These are phyloP conservation scores for Camellia japonica DNA, from an alignment of 148 eudicot species.

Conservation along the genomic window DNA sequence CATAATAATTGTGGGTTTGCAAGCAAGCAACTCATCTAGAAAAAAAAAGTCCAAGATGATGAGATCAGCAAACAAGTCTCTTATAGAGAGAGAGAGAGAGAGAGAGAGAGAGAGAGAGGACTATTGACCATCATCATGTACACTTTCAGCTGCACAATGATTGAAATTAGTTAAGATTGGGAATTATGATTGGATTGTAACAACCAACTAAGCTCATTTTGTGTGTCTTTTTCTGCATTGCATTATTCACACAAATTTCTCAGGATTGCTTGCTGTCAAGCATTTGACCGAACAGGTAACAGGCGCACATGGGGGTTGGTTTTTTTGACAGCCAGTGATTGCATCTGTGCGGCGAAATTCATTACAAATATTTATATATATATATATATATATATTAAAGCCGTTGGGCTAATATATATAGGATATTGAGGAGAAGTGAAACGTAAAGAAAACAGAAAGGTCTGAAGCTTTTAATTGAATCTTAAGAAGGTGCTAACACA, in stretches of 20 bases:
- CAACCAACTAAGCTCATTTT: neutral
- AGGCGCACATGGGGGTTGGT: constrained; percentile 52
- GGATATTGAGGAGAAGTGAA: neutral
- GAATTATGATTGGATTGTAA: constrained; percentile 18
- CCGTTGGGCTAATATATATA: neutral
- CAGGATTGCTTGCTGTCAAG: constrained; percentile 13
- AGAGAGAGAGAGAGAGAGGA: neutral
- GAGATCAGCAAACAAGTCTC: neutral
- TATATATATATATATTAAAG: no score
- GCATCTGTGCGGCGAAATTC: neutral
- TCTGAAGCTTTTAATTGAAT: constrained; percentile 1
- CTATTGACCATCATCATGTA: neutral
- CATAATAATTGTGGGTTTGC: constrained; percentile 4
- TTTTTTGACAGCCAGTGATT: constrained; percentile 11
- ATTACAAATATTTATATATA: no score
- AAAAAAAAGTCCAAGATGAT: neutral
- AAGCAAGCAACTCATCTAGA: neutral
- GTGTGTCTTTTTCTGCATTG: neutral
- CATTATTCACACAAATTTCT: neutral
- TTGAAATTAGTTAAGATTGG: constrained; percentile 22
- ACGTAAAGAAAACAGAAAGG: neutral
- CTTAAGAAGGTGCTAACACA: no score
- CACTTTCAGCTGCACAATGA: neutral
- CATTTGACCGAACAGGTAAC: constrained; percentile 55
- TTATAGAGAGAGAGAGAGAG: neutral